These are phyloP conservation scores for Scedosporium boydii DNA, from an alignment of 2,329 filamentous ascomycete genomes.

Conservation along the genomic window DNA sequence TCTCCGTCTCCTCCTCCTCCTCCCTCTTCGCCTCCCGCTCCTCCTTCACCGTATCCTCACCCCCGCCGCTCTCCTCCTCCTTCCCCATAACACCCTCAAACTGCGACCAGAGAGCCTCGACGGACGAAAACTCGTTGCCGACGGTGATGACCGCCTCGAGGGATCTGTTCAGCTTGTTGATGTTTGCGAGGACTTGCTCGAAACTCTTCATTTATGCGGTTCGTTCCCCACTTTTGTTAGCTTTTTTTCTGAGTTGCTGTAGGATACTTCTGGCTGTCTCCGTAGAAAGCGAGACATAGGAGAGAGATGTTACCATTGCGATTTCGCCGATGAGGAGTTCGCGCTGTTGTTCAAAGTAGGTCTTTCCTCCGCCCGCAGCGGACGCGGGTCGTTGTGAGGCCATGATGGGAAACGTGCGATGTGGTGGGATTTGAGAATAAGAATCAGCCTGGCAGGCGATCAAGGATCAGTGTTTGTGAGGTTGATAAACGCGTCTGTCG, in stretches of 20 bases:
- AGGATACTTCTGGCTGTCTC: too few relatives aligned
- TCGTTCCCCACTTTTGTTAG: neutral
- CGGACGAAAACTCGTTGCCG: slow-evolving; percentile 93
- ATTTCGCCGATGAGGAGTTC: slow-evolving; percentile 64
- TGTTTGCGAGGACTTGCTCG: slow-evolving; percentile 87
- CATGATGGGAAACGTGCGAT: neutral
- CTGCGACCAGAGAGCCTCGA: slow-evolving; percentile 93
- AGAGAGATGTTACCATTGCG: slow-evolving; percentile 42
- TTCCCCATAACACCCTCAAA: slow-evolving; percentile 95
- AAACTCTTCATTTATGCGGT: slow-evolving; percentile 42
- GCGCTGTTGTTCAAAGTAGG: slow-evolving; percentile 70
- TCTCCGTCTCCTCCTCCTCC: slow-evolving; percentile 9
- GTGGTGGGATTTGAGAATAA: neutral
- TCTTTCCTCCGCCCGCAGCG: slow-evolving; percentile 29
- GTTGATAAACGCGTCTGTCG: too few relatives aligned
- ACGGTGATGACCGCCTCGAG: slow-evolving; percentile 88
- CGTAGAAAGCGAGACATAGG: neutral
- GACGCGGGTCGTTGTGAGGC: slow-evolving; percentile 3
- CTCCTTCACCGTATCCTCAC: slow-evolving; percentile 10
- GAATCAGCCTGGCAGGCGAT: neutral
- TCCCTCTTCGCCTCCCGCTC: slow-evolving; percentile 4
- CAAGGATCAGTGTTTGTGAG: neutral
- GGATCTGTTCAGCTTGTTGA: slow-evolving; percentile 89
- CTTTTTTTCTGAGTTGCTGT: neutral
- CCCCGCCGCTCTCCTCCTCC: slow-evolving; percentile 29